These are phyloP conservation scores for Botrytis tulipae DNA, from an alignment of 2,329 filamentous ascomycete genomes.

Conservation along the genomic window DNA sequence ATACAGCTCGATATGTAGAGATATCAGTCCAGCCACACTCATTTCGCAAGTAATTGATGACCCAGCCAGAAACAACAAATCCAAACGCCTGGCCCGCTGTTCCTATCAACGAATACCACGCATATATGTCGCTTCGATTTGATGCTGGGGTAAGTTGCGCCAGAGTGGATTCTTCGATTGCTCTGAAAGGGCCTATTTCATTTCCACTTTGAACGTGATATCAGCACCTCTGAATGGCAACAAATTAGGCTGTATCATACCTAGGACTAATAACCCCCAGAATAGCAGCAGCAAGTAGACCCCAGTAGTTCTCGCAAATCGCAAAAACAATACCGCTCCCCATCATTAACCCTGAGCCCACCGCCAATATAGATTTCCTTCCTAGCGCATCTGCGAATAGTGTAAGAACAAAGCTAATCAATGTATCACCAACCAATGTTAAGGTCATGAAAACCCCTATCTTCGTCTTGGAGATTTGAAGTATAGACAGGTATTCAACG, in stretches of 20 bases:
- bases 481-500: slow-evolving; percentile 52
- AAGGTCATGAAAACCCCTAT: slow-evolving; percentile 66
- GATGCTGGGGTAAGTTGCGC: slow-evolving; percentile 52
- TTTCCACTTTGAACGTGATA: slow-evolving; percentile 48
- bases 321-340: slow-evolving; percentile 57
- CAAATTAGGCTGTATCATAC: slow-evolving; percentile 31
- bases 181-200: slow-evolving; percentile 62
- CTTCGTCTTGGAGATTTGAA: slow-evolving; percentile 50
- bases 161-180: slow-evolving; percentile 59
- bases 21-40: slow-evolving; percentile 45
- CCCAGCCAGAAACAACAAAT: slow-evolving; percentile 58
- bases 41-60: slow-evolving; percentile 50
- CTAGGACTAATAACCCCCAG: slow-evolving; percentile 61
- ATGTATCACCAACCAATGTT: slow-evolving; percentile 58
- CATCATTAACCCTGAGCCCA: slow-evolving; percentile 56
- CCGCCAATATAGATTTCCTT: slow-evolving; percentile 51
- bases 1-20: slow-evolving; percentile 54
- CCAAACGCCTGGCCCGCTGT: slow-evolving; percentile 60
- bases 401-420: slow-evolving; percentile 58
- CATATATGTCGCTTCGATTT: slow-evolving; percentile 55
- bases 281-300: slow-evolving; percentile 56
- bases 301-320: slow-evolving; percentile 53
- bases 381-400: slow-evolving; percentile 58
- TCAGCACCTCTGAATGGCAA: slow-evolving; percentile 17
- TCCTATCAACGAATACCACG: slow-evolving; percentile 60